Evolutionary conservation across 768 basidiomycete species (phyloP).

Genomic region (Tulasnella sp.): DNA sequence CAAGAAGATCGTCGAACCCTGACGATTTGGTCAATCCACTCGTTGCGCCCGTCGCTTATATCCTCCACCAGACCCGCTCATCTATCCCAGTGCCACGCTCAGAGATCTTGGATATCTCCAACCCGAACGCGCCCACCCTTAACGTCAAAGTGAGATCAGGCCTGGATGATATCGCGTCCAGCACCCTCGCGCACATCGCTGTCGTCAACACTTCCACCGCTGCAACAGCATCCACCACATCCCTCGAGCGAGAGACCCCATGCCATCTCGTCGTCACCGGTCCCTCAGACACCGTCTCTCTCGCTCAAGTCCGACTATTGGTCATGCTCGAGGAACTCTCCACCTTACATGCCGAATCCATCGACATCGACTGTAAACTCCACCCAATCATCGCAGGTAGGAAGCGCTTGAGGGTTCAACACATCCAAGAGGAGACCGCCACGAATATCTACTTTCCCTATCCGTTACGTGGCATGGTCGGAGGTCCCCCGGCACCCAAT

Average conservation of each 20-base stretch:
- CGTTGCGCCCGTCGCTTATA: too few species aligned
- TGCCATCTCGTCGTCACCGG: constrained; percentile 91
- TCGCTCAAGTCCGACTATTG: constrained; percentile 79
- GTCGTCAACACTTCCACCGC: constrained; percentile 81
- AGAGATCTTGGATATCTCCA: constrained; percentile 73
- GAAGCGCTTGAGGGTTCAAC: constrained; percentile 75
- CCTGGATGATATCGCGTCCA: constrained; percentile 88
- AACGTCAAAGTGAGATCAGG: constrained; percentile 72
- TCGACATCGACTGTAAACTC: constrained; percentile 91
- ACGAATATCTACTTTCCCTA: constrained; percentile 96
- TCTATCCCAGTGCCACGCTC: constrained; percentile 85
- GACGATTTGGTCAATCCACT: too few species aligned
- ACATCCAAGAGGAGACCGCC: constrained; percentile 92
- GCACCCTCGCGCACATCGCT: constrained; percentile 86
- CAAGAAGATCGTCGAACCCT: not conserved
- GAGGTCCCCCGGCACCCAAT: constrained; percentile 25
- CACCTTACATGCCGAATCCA: constrained; percentile 78
- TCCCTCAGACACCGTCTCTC: constrained; percentile 70
- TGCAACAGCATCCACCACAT: constrained; percentile 44
- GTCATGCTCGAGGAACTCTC: constrained; percentile 87
- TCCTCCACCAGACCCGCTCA: constrained; percentile 67
- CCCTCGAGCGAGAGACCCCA: constrained; percentile 80
- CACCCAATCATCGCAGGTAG: constrained; percentile 85
- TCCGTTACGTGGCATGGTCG: constrained; percentile 74
- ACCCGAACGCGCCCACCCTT: constrained; percentile 32